A percentile compares a stretch with the other conserved stretches of the same genome.
Evolutionary conservation across 345 rosid species (phyloP).

Genomic region (Syzygium aromaticum): DNA sequence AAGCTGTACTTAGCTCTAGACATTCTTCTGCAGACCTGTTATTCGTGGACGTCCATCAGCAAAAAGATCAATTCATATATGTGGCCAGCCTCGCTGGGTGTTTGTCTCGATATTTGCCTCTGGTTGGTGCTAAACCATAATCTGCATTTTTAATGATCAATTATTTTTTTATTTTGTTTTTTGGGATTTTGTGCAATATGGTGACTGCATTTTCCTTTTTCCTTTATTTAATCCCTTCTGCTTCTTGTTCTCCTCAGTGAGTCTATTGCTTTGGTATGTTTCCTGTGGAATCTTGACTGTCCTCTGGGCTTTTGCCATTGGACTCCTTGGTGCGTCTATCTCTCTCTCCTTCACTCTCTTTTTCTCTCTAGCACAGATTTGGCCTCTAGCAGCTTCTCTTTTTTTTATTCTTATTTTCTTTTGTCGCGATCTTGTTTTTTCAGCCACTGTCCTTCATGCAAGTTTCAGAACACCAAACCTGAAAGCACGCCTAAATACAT

Average conservation of each 20-base stretch:
- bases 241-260: slow-evolving; percentile 19
- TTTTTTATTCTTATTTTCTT: background rate
- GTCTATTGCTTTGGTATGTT: slow-evolving; percentile 75
- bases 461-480: slow-evolving; percentile 92
- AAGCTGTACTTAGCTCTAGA: background rate
- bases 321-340: slow-evolving; percentile 58
- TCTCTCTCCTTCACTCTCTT: background rate
- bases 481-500: slow-evolving; percentile 93
- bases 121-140: slow-evolving; percentile 28
- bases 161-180: background rate
- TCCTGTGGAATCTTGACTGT: slow-evolving; percentile 83
- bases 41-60: slow-evolving; percentile 91
- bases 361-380: background rate
- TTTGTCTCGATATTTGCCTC: slow-evolving; percentile 60
- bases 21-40: slow-evolving; percentile 50
- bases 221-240: background rate
- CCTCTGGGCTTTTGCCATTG: slow-evolving; percentile 71
- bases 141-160: background rate
- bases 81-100: slow-evolving; percentile 93
- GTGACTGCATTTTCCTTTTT: background rate
- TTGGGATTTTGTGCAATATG: background rate
- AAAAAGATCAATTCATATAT: slow-evolving; percentile 69
- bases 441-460: slow-evolving; percentile 86
- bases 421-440: background rate
- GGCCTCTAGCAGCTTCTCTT: background rate